Conservation (phyloP, 179 eudicot species). For the Camellia oleifera region DNA sequence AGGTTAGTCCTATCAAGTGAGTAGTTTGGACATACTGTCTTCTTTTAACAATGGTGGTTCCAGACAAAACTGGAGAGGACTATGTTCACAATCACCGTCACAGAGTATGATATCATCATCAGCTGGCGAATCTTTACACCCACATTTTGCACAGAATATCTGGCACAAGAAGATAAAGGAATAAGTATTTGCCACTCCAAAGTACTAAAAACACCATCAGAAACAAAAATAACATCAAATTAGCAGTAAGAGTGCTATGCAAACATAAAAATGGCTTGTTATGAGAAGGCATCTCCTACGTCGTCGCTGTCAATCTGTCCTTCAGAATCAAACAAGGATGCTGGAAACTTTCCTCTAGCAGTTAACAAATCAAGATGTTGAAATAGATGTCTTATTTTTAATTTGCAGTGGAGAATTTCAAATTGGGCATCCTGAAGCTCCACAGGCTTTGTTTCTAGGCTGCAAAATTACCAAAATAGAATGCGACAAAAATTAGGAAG, state of each 20-base stretch:
- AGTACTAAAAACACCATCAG: neutral
- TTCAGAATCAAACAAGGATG: conserved; percentile 67
- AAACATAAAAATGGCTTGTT: neutral
- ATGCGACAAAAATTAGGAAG: conserved; percentile 1
- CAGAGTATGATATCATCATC: conserved; percentile 94
- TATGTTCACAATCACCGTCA: conserved; percentile 96
- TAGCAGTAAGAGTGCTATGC: conserved; percentile 6
- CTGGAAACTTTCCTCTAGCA: conserved; percentile 81
- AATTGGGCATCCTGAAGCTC: conserved; percentile 90
- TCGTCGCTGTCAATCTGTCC: conserved; percentile 96
- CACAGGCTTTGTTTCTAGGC: conserved; percentile 88
- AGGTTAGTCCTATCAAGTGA: conserved; percentile 17
- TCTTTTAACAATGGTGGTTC: conserved; percentile 84
- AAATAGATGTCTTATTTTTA: conserved; percentile 79
- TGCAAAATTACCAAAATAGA: conserved; percentile 32
- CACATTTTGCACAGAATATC: conserved; percentile 98
- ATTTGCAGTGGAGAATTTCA: conserved; percentile 67
- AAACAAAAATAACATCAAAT: neutral
- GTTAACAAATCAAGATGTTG: conserved; percentile 62
- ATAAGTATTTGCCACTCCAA: neutral
- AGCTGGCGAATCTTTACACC: conserved; percentile 50
- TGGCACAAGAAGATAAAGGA: conserved; percentile 32
- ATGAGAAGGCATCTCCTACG: conserved; percentile 45
- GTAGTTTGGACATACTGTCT: conserved; percentile 56
- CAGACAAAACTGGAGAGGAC: conserved; percentile 90